These are phyloP conservation scores for Dipteronia sinensis DNA, from an alignment of 345 rosid genomes.

Conservation along the genomic window DNA sequence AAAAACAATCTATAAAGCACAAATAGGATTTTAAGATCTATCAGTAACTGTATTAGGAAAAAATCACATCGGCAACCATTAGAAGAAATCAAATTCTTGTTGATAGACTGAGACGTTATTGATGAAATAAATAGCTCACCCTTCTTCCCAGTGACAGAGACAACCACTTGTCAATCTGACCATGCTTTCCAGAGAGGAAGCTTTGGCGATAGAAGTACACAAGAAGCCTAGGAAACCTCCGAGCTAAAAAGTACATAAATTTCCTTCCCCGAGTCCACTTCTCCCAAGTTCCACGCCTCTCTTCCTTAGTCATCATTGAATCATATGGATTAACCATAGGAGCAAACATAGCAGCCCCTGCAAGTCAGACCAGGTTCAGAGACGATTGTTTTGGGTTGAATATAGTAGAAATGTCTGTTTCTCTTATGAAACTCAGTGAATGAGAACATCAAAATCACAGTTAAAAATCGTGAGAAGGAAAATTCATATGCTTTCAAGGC, in stretches of 20 bases:
- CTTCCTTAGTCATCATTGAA: conserved; percentile 54
- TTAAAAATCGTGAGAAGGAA: neutral
- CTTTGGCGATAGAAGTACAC: conserved; percentile 47
- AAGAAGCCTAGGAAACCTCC: conserved; percentile 56
- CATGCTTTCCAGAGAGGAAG: conserved; percentile 70
- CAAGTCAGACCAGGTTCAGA: conserved; percentile 21
- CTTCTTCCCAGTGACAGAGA: conserved; percentile 57
- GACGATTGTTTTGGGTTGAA: neutral
- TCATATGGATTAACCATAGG: conserved; percentile 75
- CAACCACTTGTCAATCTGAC: conserved; percentile 64
- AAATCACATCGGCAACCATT: neutral
- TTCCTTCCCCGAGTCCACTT: conserved; percentile 58
- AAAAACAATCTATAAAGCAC: too few species aligned
- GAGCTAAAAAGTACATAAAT: conserved; percentile 63
- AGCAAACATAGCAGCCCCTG: conserved; percentile 73
- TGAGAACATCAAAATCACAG: neutral
- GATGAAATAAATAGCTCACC: conserved; percentile 37
- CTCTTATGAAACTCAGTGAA: neutral
- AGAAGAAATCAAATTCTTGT: neutral
- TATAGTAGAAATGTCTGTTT: neutral
- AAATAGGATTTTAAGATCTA: too few species aligned
- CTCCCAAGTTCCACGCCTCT: conserved; percentile 55
- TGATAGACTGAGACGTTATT: neutral
- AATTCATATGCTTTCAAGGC: neutral
- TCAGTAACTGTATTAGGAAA: too few species aligned